phyloP scores from a whole-genome alignment of 78 protist species.

The Polysphondylium violaceum region DNA sequence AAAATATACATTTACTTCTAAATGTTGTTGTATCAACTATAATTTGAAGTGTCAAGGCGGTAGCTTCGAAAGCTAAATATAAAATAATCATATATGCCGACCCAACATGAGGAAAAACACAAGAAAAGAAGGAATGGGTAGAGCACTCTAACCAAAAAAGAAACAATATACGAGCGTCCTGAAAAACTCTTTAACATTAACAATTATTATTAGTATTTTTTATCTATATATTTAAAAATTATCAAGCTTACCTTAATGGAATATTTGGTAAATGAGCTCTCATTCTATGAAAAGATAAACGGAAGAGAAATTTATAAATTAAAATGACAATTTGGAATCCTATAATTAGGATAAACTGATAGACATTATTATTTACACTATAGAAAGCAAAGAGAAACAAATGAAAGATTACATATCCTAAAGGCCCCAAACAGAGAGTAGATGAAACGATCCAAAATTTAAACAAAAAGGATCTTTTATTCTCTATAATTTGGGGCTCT shows the following conservation, averaged over 20 bases:
- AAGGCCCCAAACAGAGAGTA: constrained; percentile 37
- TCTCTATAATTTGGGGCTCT: not conserved
- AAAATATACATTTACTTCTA: not conserved
- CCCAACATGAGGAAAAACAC: constrained; percentile 63
- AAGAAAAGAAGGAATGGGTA: constrained; percentile 59
- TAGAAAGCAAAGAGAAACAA: constrained; percentile 70
- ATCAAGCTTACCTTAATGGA: not conserved
- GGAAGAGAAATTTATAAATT: constrained; percentile 26
- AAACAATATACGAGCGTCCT: constrained; percentile 51
- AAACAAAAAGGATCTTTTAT: constrained; percentile 7
- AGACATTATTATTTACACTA: constrained; percentile 10
- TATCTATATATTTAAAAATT: not conserved
- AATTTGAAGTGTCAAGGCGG: constrained; percentile 14
- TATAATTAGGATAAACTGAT: constrained; percentile 17
- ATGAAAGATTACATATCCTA: constrained; percentile 56
- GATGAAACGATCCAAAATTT: constrained; percentile 53
- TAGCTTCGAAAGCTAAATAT: constrained; percentile 17
- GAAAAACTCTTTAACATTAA: constrained; percentile 36
- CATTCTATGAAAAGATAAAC: constrained; percentile 64
- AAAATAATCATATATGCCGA: constrained; percentile 53
- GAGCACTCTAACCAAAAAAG: constrained; percentile 50
- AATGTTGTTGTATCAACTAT: constrained; percentile 16
- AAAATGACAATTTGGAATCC: constrained; percentile 19
- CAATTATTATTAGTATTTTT: not conserved
- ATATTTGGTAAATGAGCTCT: constrained; percentile 39